phyloP scores from a whole-genome alignment of 2,329 filamentous ascomycete genomes.

The Aspergillus udagawae region DNA sequence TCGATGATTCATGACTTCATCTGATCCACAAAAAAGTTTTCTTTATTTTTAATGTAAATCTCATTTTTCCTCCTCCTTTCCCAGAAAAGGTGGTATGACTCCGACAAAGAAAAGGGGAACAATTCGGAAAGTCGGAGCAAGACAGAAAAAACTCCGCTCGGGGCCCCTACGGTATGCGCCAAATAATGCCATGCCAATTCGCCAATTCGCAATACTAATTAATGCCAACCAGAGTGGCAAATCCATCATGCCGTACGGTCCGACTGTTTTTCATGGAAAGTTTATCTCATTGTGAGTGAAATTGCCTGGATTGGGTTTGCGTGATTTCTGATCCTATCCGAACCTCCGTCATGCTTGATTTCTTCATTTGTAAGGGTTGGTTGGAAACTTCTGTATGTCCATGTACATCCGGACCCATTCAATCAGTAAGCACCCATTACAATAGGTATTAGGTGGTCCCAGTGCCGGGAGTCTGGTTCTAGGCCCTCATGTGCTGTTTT shows the following conservation, averaged over 20 bases:
- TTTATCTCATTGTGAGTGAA: neutral
- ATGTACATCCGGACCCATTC: neutral
- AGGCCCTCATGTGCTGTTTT: neutral
- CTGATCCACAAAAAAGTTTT: neutral
- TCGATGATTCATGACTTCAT: neutral
- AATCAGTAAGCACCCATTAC: neutral
- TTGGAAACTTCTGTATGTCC: neutral
- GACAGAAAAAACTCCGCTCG: neutral
- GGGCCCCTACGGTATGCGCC: neutral
- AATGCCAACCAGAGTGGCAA: neutral
- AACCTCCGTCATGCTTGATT: neutral
- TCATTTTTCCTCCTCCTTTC: neutral
- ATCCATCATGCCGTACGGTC: neutral
- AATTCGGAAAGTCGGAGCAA: neutral
- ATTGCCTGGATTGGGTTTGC: neutral
- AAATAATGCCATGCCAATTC: neutral
- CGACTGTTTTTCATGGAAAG: neutral
- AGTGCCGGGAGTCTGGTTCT: neutral
- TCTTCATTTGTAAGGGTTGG: neutral
- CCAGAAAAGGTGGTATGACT: neutral
- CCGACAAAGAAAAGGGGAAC: neutral
- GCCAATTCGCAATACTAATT: neutral
- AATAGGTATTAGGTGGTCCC: neutral
- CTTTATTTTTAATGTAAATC: neutral
- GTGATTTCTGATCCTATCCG: neutral